These are phyloP conservation scores for Fraxinus sp. DNA, from an alignment of 305 asterid species.

Conservation along the genomic window DNA sequence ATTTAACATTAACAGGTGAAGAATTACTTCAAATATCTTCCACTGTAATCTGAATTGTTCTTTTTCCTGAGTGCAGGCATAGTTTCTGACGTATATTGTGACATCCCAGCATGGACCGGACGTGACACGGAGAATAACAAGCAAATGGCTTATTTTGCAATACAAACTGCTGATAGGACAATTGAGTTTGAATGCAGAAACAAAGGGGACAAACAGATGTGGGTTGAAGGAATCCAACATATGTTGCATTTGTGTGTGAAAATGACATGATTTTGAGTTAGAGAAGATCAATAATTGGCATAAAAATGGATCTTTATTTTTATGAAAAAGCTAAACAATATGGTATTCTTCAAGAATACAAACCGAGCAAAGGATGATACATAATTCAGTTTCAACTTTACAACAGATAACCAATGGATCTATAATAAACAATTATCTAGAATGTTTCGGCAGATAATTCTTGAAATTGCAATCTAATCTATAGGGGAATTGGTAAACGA, in stretches of 20 bases:
- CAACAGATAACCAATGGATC: slow-evolving; percentile 18
- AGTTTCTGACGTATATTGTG: slow-evolving; percentile 55
- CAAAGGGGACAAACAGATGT: slow-evolving; percentile 65
- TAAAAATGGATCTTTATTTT: slow-evolving; percentile 8
- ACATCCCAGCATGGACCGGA: slow-evolving; percentile 71
- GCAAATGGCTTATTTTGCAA: slow-evolving; percentile 68
- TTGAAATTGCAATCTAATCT: neutral
- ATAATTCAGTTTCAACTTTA: neutral
- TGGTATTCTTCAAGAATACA: slow-evolving; percentile 1
- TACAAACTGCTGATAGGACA: slow-evolving; percentile 68
- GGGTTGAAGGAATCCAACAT: slow-evolving; percentile 78
- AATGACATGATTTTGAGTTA: slow-evolving; percentile 28
- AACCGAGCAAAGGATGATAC: neutral
- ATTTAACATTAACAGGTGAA: neutral
- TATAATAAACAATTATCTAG: neutral
- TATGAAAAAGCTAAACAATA: slow-evolving; percentile 8
- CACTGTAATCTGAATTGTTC: slow-evolving; percentile 6
- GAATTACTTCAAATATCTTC: neutral
- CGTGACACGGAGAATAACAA: slow-evolving; percentile 52
- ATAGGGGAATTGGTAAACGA: neutral
- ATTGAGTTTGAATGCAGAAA: slow-evolving; percentile 75
- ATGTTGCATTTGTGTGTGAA: slow-evolving; percentile 55
- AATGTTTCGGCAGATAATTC: neutral
- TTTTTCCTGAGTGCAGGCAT: slow-evolving; percentile 39
- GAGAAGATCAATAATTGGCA: neutral